Base-by-base conservation (phyloP, 202 grass and related monocot species). In the Panicum hallii region DNA sequence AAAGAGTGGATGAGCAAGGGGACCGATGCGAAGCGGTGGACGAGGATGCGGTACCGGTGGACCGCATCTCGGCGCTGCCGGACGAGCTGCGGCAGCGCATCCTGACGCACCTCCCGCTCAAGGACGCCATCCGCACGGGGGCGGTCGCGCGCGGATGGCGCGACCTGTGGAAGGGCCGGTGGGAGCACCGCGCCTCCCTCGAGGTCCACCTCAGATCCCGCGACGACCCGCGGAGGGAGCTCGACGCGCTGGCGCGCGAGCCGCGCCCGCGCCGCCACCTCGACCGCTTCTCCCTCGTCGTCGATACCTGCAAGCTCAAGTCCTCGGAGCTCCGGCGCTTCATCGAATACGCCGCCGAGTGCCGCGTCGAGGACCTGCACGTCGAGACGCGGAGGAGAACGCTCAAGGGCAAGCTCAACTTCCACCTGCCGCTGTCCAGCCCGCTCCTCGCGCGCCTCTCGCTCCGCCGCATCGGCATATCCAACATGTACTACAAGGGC, bases 351-450 rank as follows among this genome's bases (percentile, higher is more conserved):
- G 87, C 85, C 7, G 75, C 85, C 4, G 64, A 48, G 22, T 93
- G 91, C 78, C 64, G 71, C 53, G 91, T 88, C 30, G 87, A 88
- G 84, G 94, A 93, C 36, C 90, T 93, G 78, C 79, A 57, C 28
- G 40, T 97, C 48, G 87, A 86, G 30, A 19, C 79, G 4, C 50
- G 55, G 47, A 86, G 9, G 41, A 46, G 52, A 20, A 64, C 56
- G 49, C 57, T 13, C 22, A 67, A 32, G 1, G 12, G 0, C 43
- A 69, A 69, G 41, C 42, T 28, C 23, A 49, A 17, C 15, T 85
- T 88, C 85, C 70, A 75, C 23, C 6, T 50, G 22, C 45, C 69
- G 9, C 70, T 16, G 41, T 60, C 86, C 5, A 85, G 84, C 34
- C 70, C 78, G 1, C 17, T 19, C 15, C 74, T 96, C 54, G 72